Conservation (phyloP, 2,329 filamentous ascomycete genomes). For the Anthostomella pinea region DNA sequence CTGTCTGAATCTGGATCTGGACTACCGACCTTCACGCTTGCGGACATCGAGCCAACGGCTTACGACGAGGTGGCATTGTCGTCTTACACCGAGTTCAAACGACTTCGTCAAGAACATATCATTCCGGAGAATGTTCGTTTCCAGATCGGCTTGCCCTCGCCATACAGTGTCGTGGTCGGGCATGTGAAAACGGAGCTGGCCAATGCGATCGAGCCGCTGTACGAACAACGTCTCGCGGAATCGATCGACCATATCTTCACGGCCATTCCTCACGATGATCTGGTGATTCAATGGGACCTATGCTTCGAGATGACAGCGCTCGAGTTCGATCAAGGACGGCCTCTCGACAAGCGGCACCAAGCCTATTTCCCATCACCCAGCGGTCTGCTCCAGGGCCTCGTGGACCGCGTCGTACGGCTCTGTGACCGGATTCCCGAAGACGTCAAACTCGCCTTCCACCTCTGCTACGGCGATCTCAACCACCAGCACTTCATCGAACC, state of each 20-base stretch:
- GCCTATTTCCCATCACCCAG: conserved; percentile 17
- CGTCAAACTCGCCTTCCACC: conserved; percentile 24
- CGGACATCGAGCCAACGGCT: conserved; percentile 19
- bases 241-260: conserved; percentile 16
- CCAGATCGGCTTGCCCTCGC: conserved; percentile 23
- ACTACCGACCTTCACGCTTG: conserved; percentile 20
- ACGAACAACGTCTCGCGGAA: conserved; percentile 21
- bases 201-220: conserved; percentile 20
- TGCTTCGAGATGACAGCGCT: conserved; percentile 25
- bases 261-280: conserved; percentile 19
- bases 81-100: conserved; percentile 22
- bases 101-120: conserved; percentile 18
- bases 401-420: conserved; percentile 20
- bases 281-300: conserved; percentile 26
- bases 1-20: conserved; percentile 13
- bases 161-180: conserved; percentile 19
- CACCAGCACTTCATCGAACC: conserved; percentile 25
- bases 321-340: conserved; percentile 20
- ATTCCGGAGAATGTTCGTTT: conserved; percentile 19
- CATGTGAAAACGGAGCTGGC: conserved; percentile 19
- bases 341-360: conserved; percentile 11
- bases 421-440: conserved; percentile 17
- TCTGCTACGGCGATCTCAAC: conserved; percentile 23
- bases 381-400: conserved; percentile 20
- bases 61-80: conserved; percentile 22